Evolutionary conservation across 1,139 yeast species (phyloP).

Genomic region (Sugiyamaella japonica): DNA sequence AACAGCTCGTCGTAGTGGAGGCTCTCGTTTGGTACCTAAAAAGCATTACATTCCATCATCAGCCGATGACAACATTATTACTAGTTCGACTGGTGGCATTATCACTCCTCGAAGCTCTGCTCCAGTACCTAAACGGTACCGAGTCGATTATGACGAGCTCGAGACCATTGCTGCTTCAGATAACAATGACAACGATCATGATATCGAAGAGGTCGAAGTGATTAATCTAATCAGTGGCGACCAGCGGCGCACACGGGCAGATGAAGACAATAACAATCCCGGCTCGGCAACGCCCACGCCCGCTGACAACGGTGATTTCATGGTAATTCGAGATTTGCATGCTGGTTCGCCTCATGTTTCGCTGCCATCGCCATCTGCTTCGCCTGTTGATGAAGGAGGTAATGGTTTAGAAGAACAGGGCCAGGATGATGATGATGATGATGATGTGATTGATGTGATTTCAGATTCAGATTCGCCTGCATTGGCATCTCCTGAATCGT

Average conservation of each 20-base stretch:
- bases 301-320: slow-evolving; percentile 2
- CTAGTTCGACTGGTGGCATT: slow-evolving; percentile 1
- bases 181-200: slow-evolving; percentile 11
- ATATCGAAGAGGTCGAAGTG: slow-evolving; percentile 16
- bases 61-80: not conserved
- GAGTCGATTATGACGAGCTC: slow-evolving; percentile 3
- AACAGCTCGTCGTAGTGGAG: not conserved
- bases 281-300: not conserved
- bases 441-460: slow-evolving; percentile 3
- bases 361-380: slow-evolving; percentile 37
- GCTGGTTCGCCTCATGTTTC: slow-evolving; percentile 24
- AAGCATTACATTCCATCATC: slow-evolving; percentile 14
- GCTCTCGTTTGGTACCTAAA: slow-evolving; percentile 3
- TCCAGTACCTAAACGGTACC: slow-evolving; percentile 7
- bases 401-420: not conserved
- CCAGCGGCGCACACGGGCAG: not conserved
- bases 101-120: slow-evolving; percentile 3
- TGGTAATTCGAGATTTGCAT: slow-evolving; percentile 9
- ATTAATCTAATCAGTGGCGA: slow-evolving; percentile 5
- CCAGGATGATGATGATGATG: slow-evolving; percentile 10
- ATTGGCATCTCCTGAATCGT: not conserved
- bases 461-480: not conserved
- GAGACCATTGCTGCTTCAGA: not conserved
- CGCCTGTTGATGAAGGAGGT: slow-evolving; percentile 25
- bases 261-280: slow-evolving; percentile 8